phyloP scores from a whole-genome alignment of 2,329 filamentous ascomycete species.

The Rhynchosporium graminicola region DNA sequence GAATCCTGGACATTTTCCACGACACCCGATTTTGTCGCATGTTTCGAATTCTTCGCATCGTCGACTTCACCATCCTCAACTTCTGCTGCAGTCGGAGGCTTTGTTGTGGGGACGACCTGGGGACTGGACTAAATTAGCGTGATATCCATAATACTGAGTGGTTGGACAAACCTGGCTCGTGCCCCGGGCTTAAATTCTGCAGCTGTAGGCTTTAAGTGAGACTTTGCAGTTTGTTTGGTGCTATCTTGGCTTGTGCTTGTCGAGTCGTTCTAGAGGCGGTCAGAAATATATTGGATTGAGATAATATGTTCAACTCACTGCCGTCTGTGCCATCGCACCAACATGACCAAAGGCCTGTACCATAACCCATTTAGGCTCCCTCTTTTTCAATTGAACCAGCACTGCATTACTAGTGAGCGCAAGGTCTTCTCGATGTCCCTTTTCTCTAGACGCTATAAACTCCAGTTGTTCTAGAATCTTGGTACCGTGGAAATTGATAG shows the following conservation, averaged over 20 bases:
- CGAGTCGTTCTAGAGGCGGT: conserved; percentile 30
- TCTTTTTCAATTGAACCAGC: conserved; percentile 67
- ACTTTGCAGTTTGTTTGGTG: conserved; percentile 20
- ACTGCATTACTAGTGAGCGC: conserved; percentile 73
- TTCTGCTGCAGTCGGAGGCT: conserved; percentile 45
- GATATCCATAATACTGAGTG: neutral
- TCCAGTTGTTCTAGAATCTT: conserved; percentile 65
- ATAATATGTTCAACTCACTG: neutral
- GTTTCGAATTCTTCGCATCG: conserved; percentile 50
- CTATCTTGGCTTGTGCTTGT: conserved; percentile 19
- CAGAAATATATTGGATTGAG: conserved; percentile 37
- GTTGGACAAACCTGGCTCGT: conserved; percentile 38
- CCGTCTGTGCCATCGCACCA: conserved; percentile 45
- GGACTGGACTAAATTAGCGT: conserved; percentile 41
- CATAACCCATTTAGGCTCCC: conserved; percentile 69
- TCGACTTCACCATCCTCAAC: conserved; percentile 75
- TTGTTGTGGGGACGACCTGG: conserved; percentile 39
- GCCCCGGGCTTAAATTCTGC: conserved; percentile 62
- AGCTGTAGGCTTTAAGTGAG: conserved; percentile 59
- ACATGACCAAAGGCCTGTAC: conserved; percentile 72
- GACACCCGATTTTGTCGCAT: neutral
- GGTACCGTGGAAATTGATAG: conserved; percentile 82
- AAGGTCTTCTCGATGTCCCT: conserved; percentile 68
- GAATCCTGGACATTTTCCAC: conserved; percentile 17
- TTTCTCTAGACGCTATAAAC: conserved; percentile 65